Conservation (phyloP, 2,329 filamentous ascomycete genomes). For the Xylariales sp. region DNA sequence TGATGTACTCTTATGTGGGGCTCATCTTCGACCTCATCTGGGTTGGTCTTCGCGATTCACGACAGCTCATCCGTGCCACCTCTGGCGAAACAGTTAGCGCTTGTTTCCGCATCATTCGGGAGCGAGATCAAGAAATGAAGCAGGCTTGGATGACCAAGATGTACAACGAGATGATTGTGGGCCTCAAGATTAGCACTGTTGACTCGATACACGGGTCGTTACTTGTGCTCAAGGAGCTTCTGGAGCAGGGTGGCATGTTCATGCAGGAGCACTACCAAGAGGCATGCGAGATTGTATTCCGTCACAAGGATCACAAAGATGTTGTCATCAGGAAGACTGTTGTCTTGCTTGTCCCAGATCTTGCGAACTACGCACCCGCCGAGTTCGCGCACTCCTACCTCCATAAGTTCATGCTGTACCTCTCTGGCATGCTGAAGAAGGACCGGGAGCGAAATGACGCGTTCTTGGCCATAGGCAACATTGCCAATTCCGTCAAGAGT, state of each 20-base stretch:
- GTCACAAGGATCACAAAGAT: slow-evolving; percentile 90
- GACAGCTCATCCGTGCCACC: slow-evolving; percentile 86
- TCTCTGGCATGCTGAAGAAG: slow-evolving; percentile 89
- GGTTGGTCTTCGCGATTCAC: slow-evolving; percentile 85
- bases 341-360: slow-evolving; percentile 83
- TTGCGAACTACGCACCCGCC: slow-evolving; percentile 86
- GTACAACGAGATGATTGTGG: slow-evolving; percentile 77
- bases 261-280: slow-evolving; percentile 95
- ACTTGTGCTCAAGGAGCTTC: slow-evolving; percentile 84
- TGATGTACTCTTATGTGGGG: slow-evolving; percentile 94
- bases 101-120: slow-evolving; percentile 92
- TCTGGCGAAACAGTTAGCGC: slow-evolving; percentile 91
- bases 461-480: slow-evolving; percentile 92
- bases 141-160: slow-evolving; percentile 87
- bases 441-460: slow-evolving; percentile 92
- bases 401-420: slow-evolving; percentile 94
- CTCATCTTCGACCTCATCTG: slow-evolving; percentile 95
- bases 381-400: slow-evolving; percentile 86
- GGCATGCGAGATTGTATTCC: slow-evolving; percentile 86
- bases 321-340: slow-evolving; percentile 83
- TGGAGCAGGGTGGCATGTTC: slow-evolving; percentile 96
- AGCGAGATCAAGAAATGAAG: slow-evolving; percentile 85
- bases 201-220: slow-evolving; percentile 94
- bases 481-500: slow-evolving; percentile 93
- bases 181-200: slow-evolving; percentile 74